Evolutionary conservation across 371 early-diverging fungal species (phyloP).

Genomic region (Lichtheimia corymbifera): DNA sequence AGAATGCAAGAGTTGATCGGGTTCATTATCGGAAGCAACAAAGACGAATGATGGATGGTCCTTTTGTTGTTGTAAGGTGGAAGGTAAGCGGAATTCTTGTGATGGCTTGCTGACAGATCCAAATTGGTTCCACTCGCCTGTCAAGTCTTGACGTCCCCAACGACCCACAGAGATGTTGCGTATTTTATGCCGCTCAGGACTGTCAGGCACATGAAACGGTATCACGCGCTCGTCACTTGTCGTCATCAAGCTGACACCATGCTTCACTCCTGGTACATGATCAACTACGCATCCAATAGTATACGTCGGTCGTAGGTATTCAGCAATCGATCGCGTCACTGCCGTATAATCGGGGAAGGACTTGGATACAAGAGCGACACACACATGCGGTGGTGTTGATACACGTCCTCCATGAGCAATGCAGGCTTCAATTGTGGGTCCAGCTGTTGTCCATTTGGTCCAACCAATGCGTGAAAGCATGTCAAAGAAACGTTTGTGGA

Average conservation of each 20-base stretch:
- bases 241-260: slow-evolving; percentile 48
- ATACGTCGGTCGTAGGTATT: slow-evolving; percentile 16
- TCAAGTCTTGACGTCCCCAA: slow-evolving; percentile 57
- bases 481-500: too few relatives aligned
- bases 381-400: slow-evolving; percentile 26
- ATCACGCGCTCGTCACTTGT: slow-evolving; percentile 35
- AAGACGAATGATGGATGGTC: slow-evolving; percentile 43
- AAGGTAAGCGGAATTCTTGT: slow-evolving; percentile 28
- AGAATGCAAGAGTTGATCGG: slow-evolving; percentile 59
- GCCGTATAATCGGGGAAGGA: slow-evolving; percentile 36
- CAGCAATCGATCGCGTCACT: slow-evolving; percentile 9
- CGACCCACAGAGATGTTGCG: slow-evolving; percentile 58
- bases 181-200: slow-evolving; percentile 40
- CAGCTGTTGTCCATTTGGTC: slow-evolving; percentile 31
- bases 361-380: slow-evolving; percentile 44
- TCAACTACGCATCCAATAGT: slow-evolving; percentile 55
- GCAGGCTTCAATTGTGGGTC: slow-evolving; percentile 28
- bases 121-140: slow-evolving; percentile 51
- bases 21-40: slow-evolving; percentile 65
- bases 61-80: slow-evolving; percentile 16
- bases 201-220: slow-evolving; percentile 29
- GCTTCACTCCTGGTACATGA: slow-evolving; percentile 48
- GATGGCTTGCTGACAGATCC: slow-evolving; percentile 38
- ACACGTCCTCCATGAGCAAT: slow-evolving; percentile 18
- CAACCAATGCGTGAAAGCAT: slow-evolving; percentile 11